Conservation (phyloP, 768 basidiomycete genomes). For the Pleurotus pulmonarius region DNA sequence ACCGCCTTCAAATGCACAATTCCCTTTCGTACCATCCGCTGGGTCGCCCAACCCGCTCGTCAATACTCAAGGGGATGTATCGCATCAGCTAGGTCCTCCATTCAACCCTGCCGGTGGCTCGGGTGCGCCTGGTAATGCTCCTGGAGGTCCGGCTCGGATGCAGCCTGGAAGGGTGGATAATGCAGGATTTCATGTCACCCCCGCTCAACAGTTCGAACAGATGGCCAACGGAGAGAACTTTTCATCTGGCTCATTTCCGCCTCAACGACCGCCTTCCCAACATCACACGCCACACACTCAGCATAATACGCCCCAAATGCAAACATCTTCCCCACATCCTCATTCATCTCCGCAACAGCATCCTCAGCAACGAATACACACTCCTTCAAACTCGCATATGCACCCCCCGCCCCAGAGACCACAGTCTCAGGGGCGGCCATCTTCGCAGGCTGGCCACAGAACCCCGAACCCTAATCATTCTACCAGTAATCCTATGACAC, state of each 20-base stretch:
- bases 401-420: constrained; percentile 43
- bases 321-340: constrained; percentile 18
- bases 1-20: constrained; percentile 29
- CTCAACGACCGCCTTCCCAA: constrained; percentile 30
- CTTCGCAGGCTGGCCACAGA: constrained; percentile 40
- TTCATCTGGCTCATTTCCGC: constrained; percentile 30
- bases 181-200: constrained; percentile 47
- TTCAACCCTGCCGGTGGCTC: constrained; percentile 22
- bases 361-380: constrained; percentile 26
- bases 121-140: constrained; percentile 29
- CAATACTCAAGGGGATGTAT: constrained; percentile 29
- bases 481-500: neutral
- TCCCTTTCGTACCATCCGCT: constrained; percentile 41
- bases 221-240: constrained; percentile 35
- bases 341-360: constrained; percentile 27
- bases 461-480: constrained; percentile 16
- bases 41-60: constrained; percentile 45
- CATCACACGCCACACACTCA: constrained; percentile 33
- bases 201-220: constrained; percentile 61
- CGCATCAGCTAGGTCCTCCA: constrained; percentile 29
- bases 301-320: constrained; percentile 31
- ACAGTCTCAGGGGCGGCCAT: constrained; percentile 51
- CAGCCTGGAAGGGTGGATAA: constrained; percentile 25
- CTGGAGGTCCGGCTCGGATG: constrained; percentile 11
- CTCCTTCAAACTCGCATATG: constrained; percentile 42